Base-by-base conservation (phyloP, 169 alveolate species). In the Pseudocohnilembus persalinus region DNA sequence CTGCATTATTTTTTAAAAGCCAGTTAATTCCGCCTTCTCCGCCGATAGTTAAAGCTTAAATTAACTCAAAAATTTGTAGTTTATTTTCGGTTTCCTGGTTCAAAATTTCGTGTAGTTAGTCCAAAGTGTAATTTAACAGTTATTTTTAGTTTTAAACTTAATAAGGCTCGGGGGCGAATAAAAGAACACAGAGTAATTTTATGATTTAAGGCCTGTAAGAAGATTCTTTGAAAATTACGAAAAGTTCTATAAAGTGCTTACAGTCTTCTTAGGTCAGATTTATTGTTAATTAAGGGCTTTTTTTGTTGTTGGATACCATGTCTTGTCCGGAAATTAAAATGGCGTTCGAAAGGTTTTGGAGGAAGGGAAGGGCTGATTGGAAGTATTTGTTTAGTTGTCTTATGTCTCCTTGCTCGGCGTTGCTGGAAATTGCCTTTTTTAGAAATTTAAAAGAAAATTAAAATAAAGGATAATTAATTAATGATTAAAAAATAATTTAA, bases 81-180 rank as follows among this genome's bases (percentile, higher is more conserved):
- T 33, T 63, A 31, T 77, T 77, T 25, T 77, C 72, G 32, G 33
- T 26, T 11, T 15, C 29, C 34, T n/a, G 74, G 33, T 77, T 31
- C 29, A 31, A 33, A 28, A 31, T 33, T 77, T 77, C 74, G 68
- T 11, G 20, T 20, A 49, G 26, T 4, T 49, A 49, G 20, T 4
- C 33, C 24, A 27, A 72, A 26, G 29, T 28, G 68, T 25, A 27
- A 0, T 0, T 0, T 72, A 31, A 31, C 31, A 0, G 33, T 20
- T 29, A 33, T 4, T 4, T 11, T 49, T 4, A 4, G 20, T 49
- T 49, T 49, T 49, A 11, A 4, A 20, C 26, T 11, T 20, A 31
- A n/a, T 77, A 77, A n/a, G 82, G 82, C 24, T 31, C 24, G 0
- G 82, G 82, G 29, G 63, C 34, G 30, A 31, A 33, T 11, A 77